Base-by-base conservation (phyloP, 345 rosid species). In the Geranium brycei region DNA sequence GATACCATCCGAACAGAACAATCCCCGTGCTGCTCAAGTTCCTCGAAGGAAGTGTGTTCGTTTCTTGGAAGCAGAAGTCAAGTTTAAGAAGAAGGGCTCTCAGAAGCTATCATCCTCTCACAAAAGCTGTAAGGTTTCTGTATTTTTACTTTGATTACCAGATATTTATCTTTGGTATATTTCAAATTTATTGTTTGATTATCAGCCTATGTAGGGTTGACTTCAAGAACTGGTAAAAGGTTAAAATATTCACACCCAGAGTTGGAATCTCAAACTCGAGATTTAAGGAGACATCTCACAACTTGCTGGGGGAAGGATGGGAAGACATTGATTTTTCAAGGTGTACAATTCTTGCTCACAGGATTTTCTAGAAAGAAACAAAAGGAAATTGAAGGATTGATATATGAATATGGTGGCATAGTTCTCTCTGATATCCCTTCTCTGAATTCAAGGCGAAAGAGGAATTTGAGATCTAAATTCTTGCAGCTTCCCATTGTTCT, bases 311-410 rank as follows among this genome's bases (percentile, higher is more conserved):
- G 19, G 11, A 73, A 68, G 56, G 62, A 72, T 35, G 51, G 18
- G 64, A 78, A 71, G 66, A 65, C 38, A 38, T 71, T 64, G 32
- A 70, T 84, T 63, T 82, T 86, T 68, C 77, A 66, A 70, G 80
- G 78, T 63, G 31, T 74, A 62, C 69, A 78, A 61, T 84, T 84
- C 76, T 63, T 87, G 71, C 75, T 87, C 19, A 82, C 92, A 17
- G 92, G 92, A 63, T 84, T 84, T 72, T 76, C 92, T 4, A 66
- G 68, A n/a, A 28, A 13, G 62, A 80, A 79, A 73, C 84, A 80
- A 69, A 82, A 76, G 75, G 84, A 82, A 57, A 75, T 79, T 61
- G 77, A 75, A 56, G 70, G 66, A 61, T 69, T 80, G 35, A 73
- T 87, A 61, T 78, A 67, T 64, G 74, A 78, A 66, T 67, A 74